Conservation (phyloP, 176 grass and related monocot genomes). For the Saccharum spontaneum region DNA sequence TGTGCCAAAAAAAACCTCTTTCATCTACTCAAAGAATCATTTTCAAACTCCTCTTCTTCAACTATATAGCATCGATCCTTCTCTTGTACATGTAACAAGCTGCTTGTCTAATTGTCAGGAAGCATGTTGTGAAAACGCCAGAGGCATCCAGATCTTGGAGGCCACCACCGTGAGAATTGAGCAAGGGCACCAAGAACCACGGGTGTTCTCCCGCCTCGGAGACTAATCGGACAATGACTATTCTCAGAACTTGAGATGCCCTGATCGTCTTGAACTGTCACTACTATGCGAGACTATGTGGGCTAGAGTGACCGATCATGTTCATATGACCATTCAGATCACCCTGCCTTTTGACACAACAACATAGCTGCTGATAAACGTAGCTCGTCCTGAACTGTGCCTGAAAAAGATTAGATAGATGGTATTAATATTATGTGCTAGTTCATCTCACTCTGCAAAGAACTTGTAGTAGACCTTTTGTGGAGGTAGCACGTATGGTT, state of each 20-base stretch:
- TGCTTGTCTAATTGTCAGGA: slow-evolving; percentile 38
- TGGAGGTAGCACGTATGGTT: not conserved
- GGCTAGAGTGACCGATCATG: slow-evolving; percentile 16
- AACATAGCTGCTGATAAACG: not conserved
- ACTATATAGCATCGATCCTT: not conserved
- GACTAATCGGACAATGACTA: not conserved
- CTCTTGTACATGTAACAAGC: not conserved
- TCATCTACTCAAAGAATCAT: not conserved
- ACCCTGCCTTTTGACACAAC: slow-evolving; percentile 20
- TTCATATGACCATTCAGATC: not conserved
- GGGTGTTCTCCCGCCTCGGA: not conserved
- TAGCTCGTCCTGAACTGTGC: slow-evolving; percentile 14
- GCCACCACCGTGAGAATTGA: not conserved
- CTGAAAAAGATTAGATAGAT: not conserved
- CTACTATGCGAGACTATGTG: not conserved
- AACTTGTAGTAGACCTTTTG: slow-evolving; percentile 15
- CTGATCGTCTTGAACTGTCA: not conserved
- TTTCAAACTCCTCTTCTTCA: not conserved
- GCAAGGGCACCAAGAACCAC: slow-evolving; percentile 10
- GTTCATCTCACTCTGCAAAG: not conserved
- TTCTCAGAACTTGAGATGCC: slow-evolving; percentile 4
- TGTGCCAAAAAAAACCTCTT: not conserved
- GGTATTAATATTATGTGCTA: not conserved
- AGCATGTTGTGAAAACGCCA: not conserved
- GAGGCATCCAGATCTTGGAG: not conserved